These are phyloP conservation scores for Pythium sp. DNA, from an alignment of 352 stramenopile species.

Conservation along the genomic window DNA sequence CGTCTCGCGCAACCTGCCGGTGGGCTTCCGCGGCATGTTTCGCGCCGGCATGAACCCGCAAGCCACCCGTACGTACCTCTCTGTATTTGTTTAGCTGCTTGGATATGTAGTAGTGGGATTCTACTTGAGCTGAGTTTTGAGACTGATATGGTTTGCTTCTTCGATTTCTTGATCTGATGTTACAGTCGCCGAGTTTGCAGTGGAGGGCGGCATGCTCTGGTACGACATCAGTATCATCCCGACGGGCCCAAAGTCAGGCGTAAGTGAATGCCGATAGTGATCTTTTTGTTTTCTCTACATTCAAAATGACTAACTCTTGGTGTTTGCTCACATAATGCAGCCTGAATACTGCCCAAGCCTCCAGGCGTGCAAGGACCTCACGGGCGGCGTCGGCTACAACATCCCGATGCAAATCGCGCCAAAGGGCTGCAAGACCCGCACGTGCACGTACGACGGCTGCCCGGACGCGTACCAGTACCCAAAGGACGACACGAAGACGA, in stretches of 20 bases:
- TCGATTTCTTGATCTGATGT: conserved; percentile 6
- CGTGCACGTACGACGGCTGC: conserved; percentile 34
- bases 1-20: conserved; percentile 6
- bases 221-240: conserved; percentile 57
- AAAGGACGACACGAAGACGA: conserved; percentile 41
- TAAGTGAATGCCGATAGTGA: not conserved
- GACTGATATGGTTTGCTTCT: not conserved
- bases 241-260: conserved; percentile 26
- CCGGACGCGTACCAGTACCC: conserved; percentile 40
- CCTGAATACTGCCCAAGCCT: conserved; percentile 39
- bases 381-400: conserved; percentile 42
- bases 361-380: conserved; percentile 34
- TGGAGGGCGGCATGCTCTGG: conserved; percentile 31
- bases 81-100: not conserved
- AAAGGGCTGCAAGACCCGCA: conserved; percentile 31
- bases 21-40: conserved; percentile 19
- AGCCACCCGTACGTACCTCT: conserved; percentile 18
- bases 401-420: conserved; percentile 45
- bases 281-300: not conserved
- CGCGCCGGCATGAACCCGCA: conserved; percentile 16
- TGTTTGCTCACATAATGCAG: not conserved
- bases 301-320: not conserved
- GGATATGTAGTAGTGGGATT: not conserved
- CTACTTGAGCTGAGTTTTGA: not conserved
- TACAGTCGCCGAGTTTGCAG: conserved; percentile 40